These are phyloP conservation scores for Borealophlyctis nickersoniae DNA, from an alignment of 192 early-diverging fungal genomes.

Conservation along the genomic window DNA sequence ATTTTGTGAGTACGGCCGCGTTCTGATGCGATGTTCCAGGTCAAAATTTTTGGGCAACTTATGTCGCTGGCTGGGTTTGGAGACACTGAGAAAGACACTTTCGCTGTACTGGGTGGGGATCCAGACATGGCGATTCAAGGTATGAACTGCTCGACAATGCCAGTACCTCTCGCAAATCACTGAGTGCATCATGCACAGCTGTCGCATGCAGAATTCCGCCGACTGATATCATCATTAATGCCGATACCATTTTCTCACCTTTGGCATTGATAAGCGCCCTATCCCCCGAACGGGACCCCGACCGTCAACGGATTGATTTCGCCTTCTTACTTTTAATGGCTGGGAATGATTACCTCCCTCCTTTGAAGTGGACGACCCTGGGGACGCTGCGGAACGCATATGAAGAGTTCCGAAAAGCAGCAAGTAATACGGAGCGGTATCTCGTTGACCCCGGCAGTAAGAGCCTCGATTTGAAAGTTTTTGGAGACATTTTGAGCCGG, in stretches of 20 bases:
- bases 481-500: too few relatives aligned
- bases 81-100: not conserved
- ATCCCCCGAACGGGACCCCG: not conserved
- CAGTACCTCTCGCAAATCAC: not conserved
- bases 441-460: not conserved
- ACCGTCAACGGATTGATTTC: slow-evolving; percentile 4
- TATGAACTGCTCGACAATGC: not conserved
- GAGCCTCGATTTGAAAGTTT: not conserved
- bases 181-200: not conserved
- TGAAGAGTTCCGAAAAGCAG: not conserved
- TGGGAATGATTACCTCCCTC: slow-evolving; percentile 14
- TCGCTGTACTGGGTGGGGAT: slow-evolving; percentile 9
- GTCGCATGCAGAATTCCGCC: slow-evolving; percentile 1
- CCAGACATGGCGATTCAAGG: slow-evolving; percentile 13
- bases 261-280: not conserved
- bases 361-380: not conserved
- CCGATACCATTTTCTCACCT: not conserved
- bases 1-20: too few relatives aligned
- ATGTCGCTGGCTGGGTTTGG: too few relatives aligned
- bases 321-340: slow-evolving; percentile 6
- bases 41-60: too few relatives aligned
- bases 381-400: not conserved
- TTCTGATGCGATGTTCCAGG: too few relatives aligned
- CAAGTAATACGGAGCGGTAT: not conserved
- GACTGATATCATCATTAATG: slow-evolving; percentile 1